Percentiles rank a stretch among this genome's conserved stretches.
phyloP scores from a whole-genome alignment of 805 yeast genomes.

The Hanseniaspora pseudoguilliermondii region DNA sequence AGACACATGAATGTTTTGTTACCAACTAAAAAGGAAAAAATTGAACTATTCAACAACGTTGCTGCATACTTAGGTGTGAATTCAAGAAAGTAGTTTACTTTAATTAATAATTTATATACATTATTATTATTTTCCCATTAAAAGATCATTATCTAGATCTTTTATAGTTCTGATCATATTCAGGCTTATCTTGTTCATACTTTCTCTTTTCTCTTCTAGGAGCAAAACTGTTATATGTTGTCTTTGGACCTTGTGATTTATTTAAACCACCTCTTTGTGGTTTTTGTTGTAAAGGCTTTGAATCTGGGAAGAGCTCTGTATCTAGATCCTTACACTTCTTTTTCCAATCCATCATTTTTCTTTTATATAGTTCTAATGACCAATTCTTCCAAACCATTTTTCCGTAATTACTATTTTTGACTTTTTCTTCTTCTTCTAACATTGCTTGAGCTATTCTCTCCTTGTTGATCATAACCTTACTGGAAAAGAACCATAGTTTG shows the following conservation, averaged over 20 bases:
- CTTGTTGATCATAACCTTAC: conserved; percentile 66
- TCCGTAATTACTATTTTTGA: conserved; percentile 81
- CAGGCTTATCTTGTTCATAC: conserved; percentile 5
- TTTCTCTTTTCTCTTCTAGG: conserved; percentile 12
- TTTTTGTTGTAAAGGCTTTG: conserved; percentile 25
- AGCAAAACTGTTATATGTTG: conserved; percentile 7
- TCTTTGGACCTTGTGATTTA: neutral
- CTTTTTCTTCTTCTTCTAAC: conserved; percentile 42
- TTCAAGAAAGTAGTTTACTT: conserved; percentile 37
- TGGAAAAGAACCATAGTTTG: conserved; percentile 66
- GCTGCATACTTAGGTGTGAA: conserved; percentile 58
- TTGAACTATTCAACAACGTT: conserved; percentile 46
- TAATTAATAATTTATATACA: conserved; percentile 16
- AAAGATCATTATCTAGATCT: conserved; percentile 2
- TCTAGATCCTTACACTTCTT: conserved; percentile 42
- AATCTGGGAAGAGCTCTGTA: conserved; percentile 29
- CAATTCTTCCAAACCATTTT: conserved; percentile 91
- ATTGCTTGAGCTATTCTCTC: conserved; percentile 72
- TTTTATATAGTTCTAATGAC: conserved; percentile 65
- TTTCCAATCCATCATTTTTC: conserved; percentile 80
- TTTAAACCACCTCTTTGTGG: neutral
- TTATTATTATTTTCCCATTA: neutral
- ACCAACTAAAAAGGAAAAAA: conserved; percentile 35
- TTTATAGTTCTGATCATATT: conserved; percentile 8
- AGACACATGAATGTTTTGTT: conserved; percentile 22